A percentile compares a stretch with the other conserved stretches of the same genome.
phyloP scores from a whole-genome alignment of 2,329 filamentous ascomycete genomes.

The Beauveria sp. region DNA sequence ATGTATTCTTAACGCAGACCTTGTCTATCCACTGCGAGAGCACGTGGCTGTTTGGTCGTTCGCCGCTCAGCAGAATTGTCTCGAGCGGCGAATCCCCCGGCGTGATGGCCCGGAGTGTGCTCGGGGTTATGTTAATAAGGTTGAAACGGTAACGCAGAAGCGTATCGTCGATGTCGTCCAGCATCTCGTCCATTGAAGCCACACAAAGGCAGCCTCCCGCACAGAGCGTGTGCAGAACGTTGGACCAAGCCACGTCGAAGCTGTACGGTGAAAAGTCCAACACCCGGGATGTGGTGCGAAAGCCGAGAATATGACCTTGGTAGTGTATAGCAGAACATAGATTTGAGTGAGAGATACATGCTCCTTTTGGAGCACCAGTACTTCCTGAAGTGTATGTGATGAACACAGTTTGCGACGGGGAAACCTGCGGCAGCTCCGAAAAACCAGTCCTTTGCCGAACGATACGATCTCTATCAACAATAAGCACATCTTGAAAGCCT shows the following conservation, averaged over 20 bases:
- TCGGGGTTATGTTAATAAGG: not conserved
- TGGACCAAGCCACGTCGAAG: constrained; percentile 12
- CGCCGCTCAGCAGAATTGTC: not conserved
- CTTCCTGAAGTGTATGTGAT: constrained; percentile 50
- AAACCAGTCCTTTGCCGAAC: not conserved
- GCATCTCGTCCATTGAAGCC: not conserved
- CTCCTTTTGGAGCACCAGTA: constrained; percentile 47
- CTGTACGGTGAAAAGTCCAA: constrained; percentile 13
- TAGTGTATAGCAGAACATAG: constrained; percentile 31
- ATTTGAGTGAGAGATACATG: constrained; percentile 34
- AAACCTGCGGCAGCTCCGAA: not conserved
- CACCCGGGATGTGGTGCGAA: constrained; percentile 1
- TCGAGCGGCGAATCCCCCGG: not conserved
- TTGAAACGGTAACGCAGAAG: not conserved
- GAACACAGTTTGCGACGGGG: constrained; percentile 14
- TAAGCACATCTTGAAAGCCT: not conserved
- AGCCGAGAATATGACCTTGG: constrained; percentile 20
- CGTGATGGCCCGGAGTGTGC: not conserved
- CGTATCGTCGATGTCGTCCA: not conserved
- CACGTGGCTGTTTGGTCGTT: not conserved
- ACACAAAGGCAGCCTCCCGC: not conserved
- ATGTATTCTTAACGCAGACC: not conserved
- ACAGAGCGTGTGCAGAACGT: not conserved
- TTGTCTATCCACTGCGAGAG: not conserved
- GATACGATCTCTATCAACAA: not conserved